Percentiles rank a stretch among this genome's conserved stretches.
Evolutionary conservation across 192 early-diverging fungal species (phyloP).

Genomic region (Umbelopsis sp.): DNA sequence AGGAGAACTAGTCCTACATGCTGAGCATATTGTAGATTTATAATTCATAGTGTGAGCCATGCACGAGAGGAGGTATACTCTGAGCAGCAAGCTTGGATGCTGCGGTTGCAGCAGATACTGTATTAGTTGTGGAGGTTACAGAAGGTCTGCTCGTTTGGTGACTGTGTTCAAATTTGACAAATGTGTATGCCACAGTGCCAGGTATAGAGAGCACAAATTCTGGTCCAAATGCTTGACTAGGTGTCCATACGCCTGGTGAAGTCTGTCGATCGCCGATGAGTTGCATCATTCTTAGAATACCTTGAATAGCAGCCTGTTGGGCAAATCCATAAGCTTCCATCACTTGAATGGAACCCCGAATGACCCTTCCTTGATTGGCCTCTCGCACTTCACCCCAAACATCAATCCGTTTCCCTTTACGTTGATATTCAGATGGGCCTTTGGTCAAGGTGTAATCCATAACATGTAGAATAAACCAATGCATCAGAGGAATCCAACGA

Average conservation of each 20-base stretch:
- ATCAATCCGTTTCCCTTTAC: conserved; percentile 3
- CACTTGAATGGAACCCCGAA: neutral
- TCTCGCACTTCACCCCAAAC: conserved; percentile 13
- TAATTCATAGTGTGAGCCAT: neutral
- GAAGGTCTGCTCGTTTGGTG: neutral
- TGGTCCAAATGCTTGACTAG: conserved; percentile 12
- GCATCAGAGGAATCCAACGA: conserved; percentile 10
- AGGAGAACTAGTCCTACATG: too few relatives aligned
- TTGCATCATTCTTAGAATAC: neutral
- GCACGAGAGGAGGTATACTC: conserved; percentile 6
- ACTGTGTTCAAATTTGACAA: conserved; percentile 5
- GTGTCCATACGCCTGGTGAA: conserved; percentile 2
- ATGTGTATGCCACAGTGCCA: neutral
- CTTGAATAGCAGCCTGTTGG: neutral
- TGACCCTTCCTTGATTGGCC: neutral
- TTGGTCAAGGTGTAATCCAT: neutral
- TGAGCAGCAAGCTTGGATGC: conserved; percentile 6
- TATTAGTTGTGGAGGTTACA: neutral
- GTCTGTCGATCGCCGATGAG: neutral
- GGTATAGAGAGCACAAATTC: conserved; percentile 5
- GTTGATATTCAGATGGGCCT: neutral
- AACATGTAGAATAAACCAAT: conserved; percentile 16
- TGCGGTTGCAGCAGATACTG: neutral
- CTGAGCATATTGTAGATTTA: too few relatives aligned
- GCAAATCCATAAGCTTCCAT: conserved; percentile 17